Conservation (phyloP, 2,329 filamentous ascomycete genomes). For the Claviceps digitariae region DNA sequence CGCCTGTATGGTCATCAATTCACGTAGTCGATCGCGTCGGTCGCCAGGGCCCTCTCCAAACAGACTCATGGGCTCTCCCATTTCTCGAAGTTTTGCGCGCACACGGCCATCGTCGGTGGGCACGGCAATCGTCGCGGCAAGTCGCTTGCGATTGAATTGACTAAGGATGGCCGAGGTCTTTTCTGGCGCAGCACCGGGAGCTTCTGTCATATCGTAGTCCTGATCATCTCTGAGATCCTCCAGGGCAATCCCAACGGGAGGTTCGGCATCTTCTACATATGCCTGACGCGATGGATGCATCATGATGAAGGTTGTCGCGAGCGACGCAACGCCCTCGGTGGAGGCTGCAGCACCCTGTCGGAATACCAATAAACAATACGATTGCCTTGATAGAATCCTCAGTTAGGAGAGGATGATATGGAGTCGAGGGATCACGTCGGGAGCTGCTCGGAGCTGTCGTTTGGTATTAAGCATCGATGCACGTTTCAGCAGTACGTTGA, state of each 20-base stretch:
- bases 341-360: not conserved
- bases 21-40: slow-evolving; percentile 72
- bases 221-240: slow-evolving; percentile 51
- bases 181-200: slow-evolving; percentile 57
- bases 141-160: slow-evolving; percentile 83
- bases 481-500: not conserved
- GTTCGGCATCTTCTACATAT: slow-evolving; percentile 75
- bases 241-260: slow-evolving; percentile 36
- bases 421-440: not conserved
- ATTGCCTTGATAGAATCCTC: not conserved
- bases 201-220: slow-evolving; percentile 67
- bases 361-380: not conserved
- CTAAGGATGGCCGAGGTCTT: slow-evolving; percentile 74
- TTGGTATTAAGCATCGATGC: not conserved
- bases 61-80: slow-evolving; percentile 86
- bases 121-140: slow-evolving; percentile 78
- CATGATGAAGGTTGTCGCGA: slow-evolving; percentile 24
- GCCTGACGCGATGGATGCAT: slow-evolving; percentile 86
- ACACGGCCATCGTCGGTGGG: slow-evolving; percentile 89
- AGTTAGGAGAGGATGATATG: not conserved
- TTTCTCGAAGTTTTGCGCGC: slow-evolving; percentile 62
- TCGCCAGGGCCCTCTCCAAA: slow-evolving; percentile 86
- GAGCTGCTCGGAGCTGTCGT: not conserved
- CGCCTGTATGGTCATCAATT: slow-evolving; percentile 60
- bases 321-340: not conserved